These are phyloP conservation scores for Gossypium trilobum DNA, from an alignment of 441 rosid genomes.

Conservation along the genomic window DNA sequence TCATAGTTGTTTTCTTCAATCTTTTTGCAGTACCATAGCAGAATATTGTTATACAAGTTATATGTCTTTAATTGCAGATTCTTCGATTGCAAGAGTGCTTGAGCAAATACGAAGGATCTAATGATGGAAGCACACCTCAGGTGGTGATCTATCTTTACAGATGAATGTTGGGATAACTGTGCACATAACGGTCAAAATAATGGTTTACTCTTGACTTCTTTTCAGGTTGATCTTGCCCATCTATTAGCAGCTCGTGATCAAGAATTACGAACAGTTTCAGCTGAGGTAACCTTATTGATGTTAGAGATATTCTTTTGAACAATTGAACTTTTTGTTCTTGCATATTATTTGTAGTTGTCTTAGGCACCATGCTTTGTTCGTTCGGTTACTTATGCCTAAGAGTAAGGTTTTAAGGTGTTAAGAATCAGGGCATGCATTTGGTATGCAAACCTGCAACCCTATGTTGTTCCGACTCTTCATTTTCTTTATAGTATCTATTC, in stretches of 20 bases:
- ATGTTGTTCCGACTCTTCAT: background rate
- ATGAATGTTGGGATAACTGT: background rate
- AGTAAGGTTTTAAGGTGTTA: background rate
- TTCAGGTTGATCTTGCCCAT: slow-evolving; percentile 93
- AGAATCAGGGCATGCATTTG: background rate
- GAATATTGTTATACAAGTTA: background rate
- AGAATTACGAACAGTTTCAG: slow-evolving; percentile 38
- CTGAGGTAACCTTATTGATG: slow-evolving; percentile 49
- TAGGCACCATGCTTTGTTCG: background rate
- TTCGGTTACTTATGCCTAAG: background rate
- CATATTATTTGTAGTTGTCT: background rate
- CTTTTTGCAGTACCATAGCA: slow-evolving; percentile 9
- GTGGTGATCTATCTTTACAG: slow-evolving; percentile 29
- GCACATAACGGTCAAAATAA: background rate
- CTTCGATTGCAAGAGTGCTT: slow-evolving; percentile 82
- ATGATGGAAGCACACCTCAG: slow-evolving; percentile 82
- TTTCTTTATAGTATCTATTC: background rate
- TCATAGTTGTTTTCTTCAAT: slow-evolving; percentile 3
- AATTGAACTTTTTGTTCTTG: background rate
- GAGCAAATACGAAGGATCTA: slow-evolving; percentile 80
- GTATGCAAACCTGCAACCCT: background rate
- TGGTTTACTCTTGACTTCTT: slow-evolving; percentile 11
- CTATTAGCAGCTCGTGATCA: slow-evolving; percentile 92
- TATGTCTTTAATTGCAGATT: slow-evolving; percentile 39
- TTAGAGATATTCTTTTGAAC: background rate